These are phyloP conservation scores for Cardiospermum halicacabum DNA, from an alignment of 345 rosid genomes.

Conservation along the genomic window DNA sequence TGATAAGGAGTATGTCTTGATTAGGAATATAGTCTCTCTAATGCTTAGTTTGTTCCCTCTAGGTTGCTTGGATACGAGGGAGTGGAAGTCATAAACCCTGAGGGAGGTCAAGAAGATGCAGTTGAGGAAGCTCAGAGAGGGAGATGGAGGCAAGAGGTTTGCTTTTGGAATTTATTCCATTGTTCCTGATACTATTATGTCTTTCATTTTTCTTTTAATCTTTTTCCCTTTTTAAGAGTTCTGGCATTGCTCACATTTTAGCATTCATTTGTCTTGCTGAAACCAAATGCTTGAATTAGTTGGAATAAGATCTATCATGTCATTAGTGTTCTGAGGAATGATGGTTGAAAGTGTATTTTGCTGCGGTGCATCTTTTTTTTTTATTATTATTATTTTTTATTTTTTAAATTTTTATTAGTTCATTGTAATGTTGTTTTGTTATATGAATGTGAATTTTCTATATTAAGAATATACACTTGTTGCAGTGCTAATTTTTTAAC, in stretches of 20 bases:
- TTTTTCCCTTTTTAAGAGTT: neutral
- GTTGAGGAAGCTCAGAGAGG: slow-evolving; percentile 93
- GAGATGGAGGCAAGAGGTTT: slow-evolving; percentile 88
- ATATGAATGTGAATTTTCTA: neutral
- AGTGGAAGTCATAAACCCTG: slow-evolving; percentile 87
- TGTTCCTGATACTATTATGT: neutral
- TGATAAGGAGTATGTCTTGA: neutral
- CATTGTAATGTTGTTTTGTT: neutral
- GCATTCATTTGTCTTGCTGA: neutral
- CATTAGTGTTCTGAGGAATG: neutral
- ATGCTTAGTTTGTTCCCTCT: slow-evolving; percentile 7
- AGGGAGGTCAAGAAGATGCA: slow-evolving; percentile 89
- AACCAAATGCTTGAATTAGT: neutral
- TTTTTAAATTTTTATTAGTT: neutral
- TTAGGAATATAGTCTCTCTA: neutral
- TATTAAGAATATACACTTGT: neutral
- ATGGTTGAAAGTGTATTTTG: neutral
- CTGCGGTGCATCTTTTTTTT: neutral
- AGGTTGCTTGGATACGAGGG: slow-evolving; percentile 72
- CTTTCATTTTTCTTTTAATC: neutral
- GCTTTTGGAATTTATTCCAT: neutral
- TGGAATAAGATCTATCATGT: neutral
- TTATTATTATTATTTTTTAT: no score
- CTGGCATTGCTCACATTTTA: neutral
- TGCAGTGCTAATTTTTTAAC: neutral